Conservation (phyloP, 2,329 filamentous ascomycete genomes). For the Colletotrichum sp. region DNA sequence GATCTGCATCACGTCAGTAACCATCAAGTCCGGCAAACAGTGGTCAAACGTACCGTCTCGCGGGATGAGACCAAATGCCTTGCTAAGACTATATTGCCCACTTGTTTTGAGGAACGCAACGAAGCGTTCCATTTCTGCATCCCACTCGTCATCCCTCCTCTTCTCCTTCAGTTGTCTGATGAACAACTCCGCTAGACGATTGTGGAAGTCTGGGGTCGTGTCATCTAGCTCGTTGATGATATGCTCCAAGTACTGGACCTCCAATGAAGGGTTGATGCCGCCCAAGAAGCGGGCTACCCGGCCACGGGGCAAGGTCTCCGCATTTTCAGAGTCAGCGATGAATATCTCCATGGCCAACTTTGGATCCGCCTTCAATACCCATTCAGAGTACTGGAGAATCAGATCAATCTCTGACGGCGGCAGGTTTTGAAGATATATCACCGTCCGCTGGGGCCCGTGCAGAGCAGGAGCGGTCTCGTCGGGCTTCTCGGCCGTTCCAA, state of each 20-base stretch:
- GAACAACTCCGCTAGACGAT: conserved; percentile 75
- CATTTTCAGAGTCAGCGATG: conserved; percentile 90
- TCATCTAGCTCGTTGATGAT: conserved; percentile 89
- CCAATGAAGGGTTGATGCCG: conserved; percentile 71
- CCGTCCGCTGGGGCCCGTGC: conserved; percentile 81
- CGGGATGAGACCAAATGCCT: conserved; percentile 79
- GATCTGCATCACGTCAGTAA: conserved; percentile 56
- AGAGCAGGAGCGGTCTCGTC: conserved; percentile 61
- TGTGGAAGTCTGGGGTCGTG: conserved; percentile 84
- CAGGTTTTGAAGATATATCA: conserved; percentile 88
- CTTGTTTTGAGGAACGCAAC: conserved; percentile 78
- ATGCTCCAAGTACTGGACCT: conserved; percentile 87
- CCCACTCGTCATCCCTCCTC: conserved; percentile 53
- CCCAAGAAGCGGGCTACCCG: conserved; percentile 77
- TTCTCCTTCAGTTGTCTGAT: conserved; percentile 61
- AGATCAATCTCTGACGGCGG: conserved; percentile 88
- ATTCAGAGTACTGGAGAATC: conserved; percentile 88
- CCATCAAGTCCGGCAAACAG: not conserved
- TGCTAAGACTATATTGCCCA: conserved; percentile 79
- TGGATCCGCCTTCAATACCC: conserved; percentile 78
- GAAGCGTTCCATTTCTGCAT: conserved; percentile 68
- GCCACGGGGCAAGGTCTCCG: conserved; percentile 79
- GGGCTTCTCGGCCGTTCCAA: conserved; percentile 67
- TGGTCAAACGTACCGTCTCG: conserved; percentile 67
- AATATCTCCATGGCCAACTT: conserved; percentile 91